A percentile compares a stretch with the other conserved stretches of the same genome.
phyloP scores from a whole-genome alignment of 495 filamentous ascomycete species.

The Parathielavia hyrcaniae region DNA sequence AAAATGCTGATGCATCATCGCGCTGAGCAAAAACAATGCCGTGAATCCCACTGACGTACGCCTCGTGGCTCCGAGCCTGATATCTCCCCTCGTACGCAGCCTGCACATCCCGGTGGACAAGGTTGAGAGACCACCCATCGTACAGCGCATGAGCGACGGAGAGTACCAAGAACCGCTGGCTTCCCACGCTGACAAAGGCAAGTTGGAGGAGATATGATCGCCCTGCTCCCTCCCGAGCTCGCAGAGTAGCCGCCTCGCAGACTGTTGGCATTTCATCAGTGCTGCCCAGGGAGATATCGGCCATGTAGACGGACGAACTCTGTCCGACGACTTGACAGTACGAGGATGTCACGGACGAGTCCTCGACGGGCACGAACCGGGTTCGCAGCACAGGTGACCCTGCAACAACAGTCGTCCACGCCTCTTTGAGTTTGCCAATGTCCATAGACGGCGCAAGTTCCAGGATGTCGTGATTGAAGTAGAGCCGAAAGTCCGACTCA shows the following conservation, averaged over 20 bases:
- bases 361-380: slow-evolving; percentile 57
- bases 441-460: slow-evolving; percentile 49
- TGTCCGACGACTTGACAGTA: slow-evolving; percentile 60
- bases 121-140: slow-evolving; percentile 65
- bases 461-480: slow-evolving; percentile 74
- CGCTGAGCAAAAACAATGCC: slow-evolving; percentile 35
- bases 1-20: slow-evolving; percentile 48
- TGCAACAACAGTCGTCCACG: slow-evolving; percentile 54
- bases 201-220: slow-evolving; percentile 41
- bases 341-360: slow-evolving; percentile 46
- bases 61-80: slow-evolving; percentile 35
- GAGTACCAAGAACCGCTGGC: slow-evolving; percentile 49
- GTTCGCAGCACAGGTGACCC: slow-evolving; percentile 68
- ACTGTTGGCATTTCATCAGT: slow-evolving; percentile 25
- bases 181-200: slow-evolving; percentile 30
- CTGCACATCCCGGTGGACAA: slow-evolving; percentile 61
- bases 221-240: slow-evolving; percentile 25
- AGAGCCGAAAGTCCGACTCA: slow-evolving; percentile 56
- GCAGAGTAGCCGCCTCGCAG: slow-evolving; percentile 27
- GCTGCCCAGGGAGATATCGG: slow-evolving; percentile 18
- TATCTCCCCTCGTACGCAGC: slow-evolving; percentile 48
- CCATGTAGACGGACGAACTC: slow-evolving; percentile 14
- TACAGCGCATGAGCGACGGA: slow-evolving; percentile 76
- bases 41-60: slow-evolving; percentile 36
- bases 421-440: slow-evolving; percentile 45